These are phyloP conservation scores for Stentor coeruleus DNA, from an alignment of 73 alveolate genomes.

Conservation along the genomic window DNA sequence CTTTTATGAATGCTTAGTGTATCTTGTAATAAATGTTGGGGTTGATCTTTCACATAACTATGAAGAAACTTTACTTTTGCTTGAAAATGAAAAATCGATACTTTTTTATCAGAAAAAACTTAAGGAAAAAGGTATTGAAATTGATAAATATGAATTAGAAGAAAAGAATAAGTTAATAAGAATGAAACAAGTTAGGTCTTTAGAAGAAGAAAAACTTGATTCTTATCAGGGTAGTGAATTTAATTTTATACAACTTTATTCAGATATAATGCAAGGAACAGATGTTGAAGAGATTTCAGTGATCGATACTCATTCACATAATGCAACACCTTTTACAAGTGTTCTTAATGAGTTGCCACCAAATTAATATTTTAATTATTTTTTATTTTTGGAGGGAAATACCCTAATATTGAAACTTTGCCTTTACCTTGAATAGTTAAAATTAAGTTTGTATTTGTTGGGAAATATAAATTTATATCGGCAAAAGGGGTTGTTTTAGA, in stretches of 20 bases:
- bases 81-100: background rate
- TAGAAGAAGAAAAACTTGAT: conserved; percentile 14
- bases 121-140: background rate
- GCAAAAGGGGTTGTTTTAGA: background rate
- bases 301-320: background rate
- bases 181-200: background rate
- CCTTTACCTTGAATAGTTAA: background rate
- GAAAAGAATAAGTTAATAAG: background rate
- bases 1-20: background rate
- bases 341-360: background rate
- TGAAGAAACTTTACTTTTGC: conserved; percentile 17
- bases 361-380: too few relatives aligned
- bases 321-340: background rate
- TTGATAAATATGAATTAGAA: conserved; percentile 4
- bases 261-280: background rate
- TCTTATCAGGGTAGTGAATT: background rate
- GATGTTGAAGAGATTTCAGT: background rate
- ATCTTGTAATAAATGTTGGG: background rate
- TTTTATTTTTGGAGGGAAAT: background rate
- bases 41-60: conserved; percentile 8
- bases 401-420: background rate
- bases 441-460: background rate
- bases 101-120: background rate
- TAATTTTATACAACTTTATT: background rate
- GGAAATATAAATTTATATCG: too few relatives aligned